Evolutionary conservation across 495 filamentous ascomycete species (phyloP).

Genomic region (Daldinia concentrica): DNA sequence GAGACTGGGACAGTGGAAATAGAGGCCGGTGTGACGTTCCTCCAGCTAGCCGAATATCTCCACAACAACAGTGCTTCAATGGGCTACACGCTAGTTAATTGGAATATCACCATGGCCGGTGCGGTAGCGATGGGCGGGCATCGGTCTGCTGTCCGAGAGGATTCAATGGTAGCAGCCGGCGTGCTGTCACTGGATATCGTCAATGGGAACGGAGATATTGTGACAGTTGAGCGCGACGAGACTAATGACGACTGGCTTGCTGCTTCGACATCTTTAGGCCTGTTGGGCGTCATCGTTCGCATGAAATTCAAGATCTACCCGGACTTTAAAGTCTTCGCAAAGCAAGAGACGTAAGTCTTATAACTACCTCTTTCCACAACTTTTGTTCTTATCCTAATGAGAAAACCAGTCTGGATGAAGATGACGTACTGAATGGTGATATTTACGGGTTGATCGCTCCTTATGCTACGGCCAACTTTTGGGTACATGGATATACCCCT

Average conservation of each 20-base stretch:
- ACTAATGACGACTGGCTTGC: conserved; percentile 58
- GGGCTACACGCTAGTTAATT: conserved; percentile 61
- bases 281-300: conserved; percentile 57
- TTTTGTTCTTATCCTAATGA: conserved; percentile 10
- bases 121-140: conserved; percentile 62
- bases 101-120: conserved; percentile 63
- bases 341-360: conserved; percentile 54
- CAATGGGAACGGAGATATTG: conserved; percentile 54
- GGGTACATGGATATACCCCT: conserved; percentile 42
- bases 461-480: conserved; percentile 61
- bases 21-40: conserved; percentile 60
- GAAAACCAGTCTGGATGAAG: conserved; percentile 51
- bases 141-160: conserved; percentile 56
- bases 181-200: conserved; percentile 59
- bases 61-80: conserved; percentile 55
- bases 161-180: conserved; percentile 61
- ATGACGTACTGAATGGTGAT: conserved; percentile 57
- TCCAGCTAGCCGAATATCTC: conserved; percentile 60
- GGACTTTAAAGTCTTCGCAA: conserved; percentile 59
- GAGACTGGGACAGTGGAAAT: conserved; percentile 55
- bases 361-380: not conserved
- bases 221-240: conserved; percentile 52
- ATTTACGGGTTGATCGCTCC: conserved; percentile 60
- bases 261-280: conserved; percentile 57
- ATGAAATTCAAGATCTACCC: conserved; percentile 58